phyloP scores from a whole-genome alignment of 371 early-diverging fungal genomes.

The Syncephalastrum monosporum region DNA sequence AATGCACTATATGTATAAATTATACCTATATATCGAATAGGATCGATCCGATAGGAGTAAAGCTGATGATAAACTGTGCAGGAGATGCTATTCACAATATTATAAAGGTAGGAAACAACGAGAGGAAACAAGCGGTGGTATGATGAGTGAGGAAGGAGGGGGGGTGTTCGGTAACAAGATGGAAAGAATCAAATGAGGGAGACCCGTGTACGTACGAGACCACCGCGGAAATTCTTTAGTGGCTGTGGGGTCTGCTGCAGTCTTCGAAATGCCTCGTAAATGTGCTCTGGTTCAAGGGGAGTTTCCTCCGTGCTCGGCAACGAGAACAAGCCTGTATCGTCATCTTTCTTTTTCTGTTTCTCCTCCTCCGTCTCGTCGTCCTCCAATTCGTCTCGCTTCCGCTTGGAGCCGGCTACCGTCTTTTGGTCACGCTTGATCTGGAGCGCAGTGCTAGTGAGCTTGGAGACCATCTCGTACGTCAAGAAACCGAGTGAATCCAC shows the following conservation, averaged over 20 bases:
- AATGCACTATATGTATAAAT: too few species aligned
- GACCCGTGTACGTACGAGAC: slow-evolving; percentile 72
- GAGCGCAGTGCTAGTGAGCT: slow-evolving; percentile 85
- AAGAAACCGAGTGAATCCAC: slow-evolving; percentile 97
- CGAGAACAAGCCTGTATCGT: slow-evolving; percentile 66
- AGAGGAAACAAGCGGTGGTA: too few species aligned
- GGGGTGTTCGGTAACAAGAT: not conserved
- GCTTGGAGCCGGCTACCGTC: slow-evolving; percentile 25
- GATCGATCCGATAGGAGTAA: too few species aligned
- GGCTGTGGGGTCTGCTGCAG: slow-evolving; percentile 74
- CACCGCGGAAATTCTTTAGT: slow-evolving; percentile 75
- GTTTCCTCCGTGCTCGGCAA: slow-evolving; percentile 76
- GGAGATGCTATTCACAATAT: too few species aligned
- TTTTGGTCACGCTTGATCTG: slow-evolving; percentile 65
- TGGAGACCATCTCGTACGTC: slow-evolving; percentile 94
- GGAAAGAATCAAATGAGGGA: slow-evolving; percentile 59
- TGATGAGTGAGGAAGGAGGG: too few species aligned
- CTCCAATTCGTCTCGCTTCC: slow-evolving; percentile 47
- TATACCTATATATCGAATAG: too few species aligned
- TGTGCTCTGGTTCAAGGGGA: slow-evolving; percentile 82
- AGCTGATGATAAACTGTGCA: too few species aligned
- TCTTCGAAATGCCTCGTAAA: slow-evolving; percentile 88
- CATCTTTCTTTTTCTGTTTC: slow-evolving; percentile 11
- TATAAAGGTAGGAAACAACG: too few species aligned
- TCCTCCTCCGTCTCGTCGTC: slow-evolving; percentile 21